Evolutionary conservation across 1,284 basidiomycete species (phyloP).

Genomic region (Limonomyces culmigenus): DNA sequence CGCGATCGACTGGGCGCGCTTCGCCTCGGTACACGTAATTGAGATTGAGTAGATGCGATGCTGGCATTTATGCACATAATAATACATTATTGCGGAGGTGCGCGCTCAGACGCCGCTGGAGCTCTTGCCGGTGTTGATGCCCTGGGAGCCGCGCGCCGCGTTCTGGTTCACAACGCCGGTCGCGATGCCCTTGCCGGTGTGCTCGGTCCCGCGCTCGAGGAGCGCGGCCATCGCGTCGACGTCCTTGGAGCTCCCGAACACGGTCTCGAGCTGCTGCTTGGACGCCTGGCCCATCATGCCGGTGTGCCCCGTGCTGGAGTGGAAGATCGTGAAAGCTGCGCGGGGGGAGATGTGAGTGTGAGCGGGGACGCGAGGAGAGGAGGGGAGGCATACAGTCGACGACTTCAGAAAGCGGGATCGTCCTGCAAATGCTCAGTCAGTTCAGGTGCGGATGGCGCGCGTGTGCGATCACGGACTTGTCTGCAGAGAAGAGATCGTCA

Average conservation of each 20-base stretch:
- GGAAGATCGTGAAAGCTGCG: slow-evolving; percentile 27
- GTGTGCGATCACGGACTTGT: too few species aligned
- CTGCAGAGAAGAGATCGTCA: too few species aligned
- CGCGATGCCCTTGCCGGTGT: slow-evolving; percentile 17
- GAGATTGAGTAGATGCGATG: too few species aligned
- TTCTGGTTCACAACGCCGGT: too few species aligned
- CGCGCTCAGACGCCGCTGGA: too few species aligned
- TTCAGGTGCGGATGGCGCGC: background rate
- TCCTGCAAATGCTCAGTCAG: slow-evolving; percentile 25
- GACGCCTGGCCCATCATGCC: slow-evolving; percentile 55
- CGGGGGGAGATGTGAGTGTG: too few species aligned
- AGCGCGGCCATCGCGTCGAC: slow-evolving; percentile 40
- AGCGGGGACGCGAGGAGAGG: slow-evolving; percentile 1
- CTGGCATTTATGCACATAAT: too few species aligned
- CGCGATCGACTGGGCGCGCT: too few species aligned
- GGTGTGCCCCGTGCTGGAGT: slow-evolving; percentile 53
- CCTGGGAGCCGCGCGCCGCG: too few species aligned
- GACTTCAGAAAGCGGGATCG: slow-evolving; percentile 49
- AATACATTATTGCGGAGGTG: too few species aligned
- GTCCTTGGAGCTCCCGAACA: slow-evolving; percentile 50
- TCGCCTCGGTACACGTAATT: too few species aligned
- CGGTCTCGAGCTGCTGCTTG: slow-evolving; percentile 59
- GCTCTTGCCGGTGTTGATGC: too few species aligned
- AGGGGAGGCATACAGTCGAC: slow-evolving; percentile 48
- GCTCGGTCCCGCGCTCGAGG: slow-evolving; percentile 42